Evolutionary conservation across 1,284 basidiomycete genomes (phyloP).

Genomic region (Ganoderma lingzhi): DNA sequence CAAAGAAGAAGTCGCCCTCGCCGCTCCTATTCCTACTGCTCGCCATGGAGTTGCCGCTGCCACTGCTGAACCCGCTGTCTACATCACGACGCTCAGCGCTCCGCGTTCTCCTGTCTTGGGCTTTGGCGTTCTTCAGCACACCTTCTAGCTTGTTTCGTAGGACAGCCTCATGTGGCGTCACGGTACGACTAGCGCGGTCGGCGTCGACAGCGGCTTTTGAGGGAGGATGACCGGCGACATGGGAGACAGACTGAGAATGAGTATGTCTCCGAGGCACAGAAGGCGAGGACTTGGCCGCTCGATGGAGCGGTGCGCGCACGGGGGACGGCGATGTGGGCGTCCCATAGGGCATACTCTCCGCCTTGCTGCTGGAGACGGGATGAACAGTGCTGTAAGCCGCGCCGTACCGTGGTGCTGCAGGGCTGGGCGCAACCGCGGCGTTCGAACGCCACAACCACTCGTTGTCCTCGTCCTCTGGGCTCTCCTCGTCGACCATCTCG

Average conservation of each 20-base stretch:
- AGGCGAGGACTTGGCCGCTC: constrained; percentile 38
- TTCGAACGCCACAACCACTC: constrained; percentile 34
- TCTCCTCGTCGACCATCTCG: constrained; percentile 38
- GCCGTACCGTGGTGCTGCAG: constrained; percentile 19
- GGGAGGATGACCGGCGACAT: constrained; percentile 25
- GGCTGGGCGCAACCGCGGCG: constrained; percentile 29
- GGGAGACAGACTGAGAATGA: constrained; percentile 31
- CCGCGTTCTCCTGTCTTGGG: constrained; percentile 35
- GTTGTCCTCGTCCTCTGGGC: constrained; percentile 42
- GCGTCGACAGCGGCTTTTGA: constrained; percentile 31
- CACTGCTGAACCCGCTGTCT: constrained; percentile 37
- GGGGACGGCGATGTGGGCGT: constrained; percentile 39
- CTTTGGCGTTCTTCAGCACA: constrained; percentile 50
- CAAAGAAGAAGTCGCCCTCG: constrained; percentile 43
- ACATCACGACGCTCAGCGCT: constrained; percentile 36
- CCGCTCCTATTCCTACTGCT: constrained; percentile 43
- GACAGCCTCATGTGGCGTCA: constrained; percentile 63
- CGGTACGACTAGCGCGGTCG: constrained; percentile 25
- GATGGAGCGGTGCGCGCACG: constrained; percentile 36
- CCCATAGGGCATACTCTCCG: constrained; percentile 33
- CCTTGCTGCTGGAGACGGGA: constrained; percentile 19
- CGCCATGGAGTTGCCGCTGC: constrained; percentile 41
- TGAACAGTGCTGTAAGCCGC: constrained; percentile 22
- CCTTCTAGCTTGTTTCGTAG: constrained; percentile 62
- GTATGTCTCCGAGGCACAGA: constrained; percentile 32